phyloP scores from a whole-genome alignment of 1,284 basidiomycete genomes.

The Ganoderma lingzhi region DNA sequence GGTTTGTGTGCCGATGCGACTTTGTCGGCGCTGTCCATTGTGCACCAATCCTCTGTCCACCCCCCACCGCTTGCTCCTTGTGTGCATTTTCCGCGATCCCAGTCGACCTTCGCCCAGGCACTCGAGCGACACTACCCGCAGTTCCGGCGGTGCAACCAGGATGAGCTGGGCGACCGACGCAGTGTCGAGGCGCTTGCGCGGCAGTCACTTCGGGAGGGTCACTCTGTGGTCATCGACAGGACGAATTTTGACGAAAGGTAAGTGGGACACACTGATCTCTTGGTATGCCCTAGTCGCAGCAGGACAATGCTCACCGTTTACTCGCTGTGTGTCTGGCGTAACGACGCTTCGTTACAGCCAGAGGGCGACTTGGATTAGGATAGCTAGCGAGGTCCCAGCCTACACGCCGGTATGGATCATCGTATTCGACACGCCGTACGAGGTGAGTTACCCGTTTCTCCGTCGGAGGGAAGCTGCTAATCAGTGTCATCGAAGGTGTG shows the following conservation, averaged over 20 bases:
- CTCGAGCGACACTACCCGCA: conserved; percentile 63
- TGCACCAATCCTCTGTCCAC: not conserved
- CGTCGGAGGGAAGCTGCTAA: no score
- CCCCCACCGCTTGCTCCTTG: not conserved
- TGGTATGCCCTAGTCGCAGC: not conserved
- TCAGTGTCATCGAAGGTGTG: conserved; percentile 53
- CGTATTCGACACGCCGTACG: conserved; percentile 75
- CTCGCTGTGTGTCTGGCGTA: not conserved
- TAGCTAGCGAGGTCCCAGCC: conserved; percentile 66
- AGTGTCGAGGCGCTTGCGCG: conserved; percentile 65
- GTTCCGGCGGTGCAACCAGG: conserved; percentile 76
- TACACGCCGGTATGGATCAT: conserved; percentile 68
- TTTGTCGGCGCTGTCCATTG: not conserved
- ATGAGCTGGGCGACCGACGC: conserved; percentile 64
- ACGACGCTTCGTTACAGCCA: conserved; percentile 52
- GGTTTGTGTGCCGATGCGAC: not conserved
- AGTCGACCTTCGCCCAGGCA: conserved; percentile 78
- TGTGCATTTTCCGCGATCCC: not conserved
- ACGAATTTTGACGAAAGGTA: conserved; percentile 74
- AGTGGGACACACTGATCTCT: conserved; percentile 38
- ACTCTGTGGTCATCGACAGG: conserved; percentile 77
- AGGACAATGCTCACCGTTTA: not conserved
- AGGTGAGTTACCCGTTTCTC: conserved; percentile 55
- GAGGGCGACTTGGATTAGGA: conserved; percentile 72
- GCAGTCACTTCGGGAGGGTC: conserved; percentile 55